These are phyloP conservation scores for Hericium coralloides DNA, from an alignment of 768 basidiomycete genomes.

Conservation along the genomic window DNA sequence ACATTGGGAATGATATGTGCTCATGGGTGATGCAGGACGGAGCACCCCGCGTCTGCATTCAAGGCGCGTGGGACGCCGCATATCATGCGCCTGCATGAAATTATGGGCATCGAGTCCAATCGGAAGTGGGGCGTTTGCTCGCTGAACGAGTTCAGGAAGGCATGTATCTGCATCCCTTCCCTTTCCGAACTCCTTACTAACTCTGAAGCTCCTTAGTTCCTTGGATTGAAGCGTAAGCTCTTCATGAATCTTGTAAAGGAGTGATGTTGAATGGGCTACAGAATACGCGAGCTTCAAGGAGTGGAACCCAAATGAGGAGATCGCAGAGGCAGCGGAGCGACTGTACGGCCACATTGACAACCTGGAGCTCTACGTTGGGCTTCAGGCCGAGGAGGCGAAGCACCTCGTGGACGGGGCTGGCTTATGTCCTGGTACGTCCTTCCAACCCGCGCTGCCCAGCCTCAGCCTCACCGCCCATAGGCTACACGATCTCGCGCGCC, in stretches of 20 bases:
- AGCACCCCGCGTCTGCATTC: slow-evolving; percentile 65
- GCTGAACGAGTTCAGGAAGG: slow-evolving; percentile 75
- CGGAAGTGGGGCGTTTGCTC: slow-evolving; percentile 77
- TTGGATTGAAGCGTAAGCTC: slow-evolving; percentile 64
- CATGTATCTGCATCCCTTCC: slow-evolving; percentile 13
- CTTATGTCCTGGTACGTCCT: slow-evolving; percentile 61
- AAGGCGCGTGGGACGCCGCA: slow-evolving; percentile 66
- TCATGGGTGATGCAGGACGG: slow-evolving; percentile 36
- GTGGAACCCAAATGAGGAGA: slow-evolving; percentile 69
- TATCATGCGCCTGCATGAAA: slow-evolving; percentile 66
- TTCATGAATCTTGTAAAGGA: neutral
- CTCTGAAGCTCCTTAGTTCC: slow-evolving; percentile 32
- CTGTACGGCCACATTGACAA: slow-evolving; percentile 70
- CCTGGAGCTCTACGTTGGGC: slow-evolving; percentile 74
- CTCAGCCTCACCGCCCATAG: slow-evolving; percentile 25
- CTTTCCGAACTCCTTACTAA: no score
- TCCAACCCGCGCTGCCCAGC: no score
- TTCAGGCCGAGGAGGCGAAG: slow-evolving; percentile 74
- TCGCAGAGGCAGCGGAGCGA: slow-evolving; percentile 65
- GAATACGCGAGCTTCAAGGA: slow-evolving; percentile 66
- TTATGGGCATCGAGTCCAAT: slow-evolving; percentile 77
- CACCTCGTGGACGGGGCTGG: slow-evolving; percentile 72
- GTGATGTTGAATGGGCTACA: slow-evolving; percentile 17
- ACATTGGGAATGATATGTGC: neutral
- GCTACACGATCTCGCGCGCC: slow-evolving; percentile 77